These are phyloP conservation scores for Apocynum venetum DNA, from an alignment of 257 asterid species.

Conservation along the genomic window DNA sequence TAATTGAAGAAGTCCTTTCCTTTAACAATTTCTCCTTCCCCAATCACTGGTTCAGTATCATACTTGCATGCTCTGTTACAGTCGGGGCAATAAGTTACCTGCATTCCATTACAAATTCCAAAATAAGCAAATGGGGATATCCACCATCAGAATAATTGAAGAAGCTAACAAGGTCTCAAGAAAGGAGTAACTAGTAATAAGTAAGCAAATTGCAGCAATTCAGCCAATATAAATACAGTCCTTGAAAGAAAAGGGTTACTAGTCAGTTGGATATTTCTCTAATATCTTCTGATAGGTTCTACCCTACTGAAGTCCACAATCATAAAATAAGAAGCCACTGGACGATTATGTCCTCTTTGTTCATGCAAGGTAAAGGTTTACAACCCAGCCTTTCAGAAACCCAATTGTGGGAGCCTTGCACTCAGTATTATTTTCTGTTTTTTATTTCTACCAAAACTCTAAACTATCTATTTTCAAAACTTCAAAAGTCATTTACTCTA, in stretches of 20 bases:
- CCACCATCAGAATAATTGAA: not conserved
- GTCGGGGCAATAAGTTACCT: conserved; percentile 98
- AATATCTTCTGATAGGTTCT: no score
- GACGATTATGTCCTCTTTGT: not conserved
- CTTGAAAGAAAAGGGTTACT: not conserved
- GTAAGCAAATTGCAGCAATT: not conserved
- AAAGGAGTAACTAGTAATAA: not conserved
- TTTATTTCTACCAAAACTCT: not conserved
- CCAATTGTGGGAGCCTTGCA: not conserved
- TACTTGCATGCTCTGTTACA: conserved; percentile 87
- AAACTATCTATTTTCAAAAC: no score
- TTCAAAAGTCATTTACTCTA: not conserved
- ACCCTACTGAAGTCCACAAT: not conserved
- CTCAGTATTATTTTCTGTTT: not conserved
- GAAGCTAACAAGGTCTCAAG: not conserved
- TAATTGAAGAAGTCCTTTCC: conserved; percentile 71
- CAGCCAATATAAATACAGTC: not conserved
- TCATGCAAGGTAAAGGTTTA: not conserved
- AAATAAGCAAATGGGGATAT: conserved; percentile 4
- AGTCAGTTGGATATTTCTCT: not conserved
- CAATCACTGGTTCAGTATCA: conserved; percentile 52
- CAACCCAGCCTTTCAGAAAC: not conserved
- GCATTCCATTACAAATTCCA: conserved; percentile 12
- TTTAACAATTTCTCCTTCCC: conserved; percentile 44
- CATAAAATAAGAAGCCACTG: not conserved